Conservation (phyloP, 257 asterid species). For the Haberlea rhodopensis region DNA sequence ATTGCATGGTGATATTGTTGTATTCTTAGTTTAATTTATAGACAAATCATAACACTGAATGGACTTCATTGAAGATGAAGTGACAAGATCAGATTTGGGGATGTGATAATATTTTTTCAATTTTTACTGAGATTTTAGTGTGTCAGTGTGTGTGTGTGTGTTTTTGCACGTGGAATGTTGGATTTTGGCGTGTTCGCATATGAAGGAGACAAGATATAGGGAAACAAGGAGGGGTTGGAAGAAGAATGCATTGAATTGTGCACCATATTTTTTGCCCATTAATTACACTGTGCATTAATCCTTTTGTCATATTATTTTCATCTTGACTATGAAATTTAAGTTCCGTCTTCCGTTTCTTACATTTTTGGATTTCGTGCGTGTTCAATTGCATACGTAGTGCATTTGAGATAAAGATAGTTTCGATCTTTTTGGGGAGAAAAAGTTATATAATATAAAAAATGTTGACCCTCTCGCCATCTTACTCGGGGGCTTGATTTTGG, state of each 20-base stretch:
- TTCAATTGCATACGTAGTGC: neutral
- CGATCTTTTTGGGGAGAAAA: no score
- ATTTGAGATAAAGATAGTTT: no score
- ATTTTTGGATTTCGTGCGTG: neutral
- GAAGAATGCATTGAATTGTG: conserved; percentile 41
- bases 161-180: conserved; percentile 33
- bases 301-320: neutral
- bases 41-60: conserved; percentile 11
- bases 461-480: no score
- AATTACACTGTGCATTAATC: neutral
- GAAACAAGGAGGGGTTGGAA: conserved; percentile 23
- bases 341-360: neutral
- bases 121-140: conserved; percentile 3
- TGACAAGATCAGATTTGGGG: conserved; percentile 18
- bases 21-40: neutral
- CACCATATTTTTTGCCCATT: conserved; percentile 10
- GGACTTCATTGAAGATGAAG: conserved; percentile 24
- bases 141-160: conserved; percentile 4
- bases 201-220: conserved; percentile 42
- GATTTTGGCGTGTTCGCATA: conserved; percentile 33
- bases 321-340: no score
- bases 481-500: no score
- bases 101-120: conserved; percentile 13
- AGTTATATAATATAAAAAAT: no score
- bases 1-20: conserved; percentile 43